A percentile compares a stretch with the other conserved stretches of the same genome.
phyloP scores from a whole-genome alignment of 192 early-diverging fungal genomes.

The Umbelopsis sp. region DNA sequence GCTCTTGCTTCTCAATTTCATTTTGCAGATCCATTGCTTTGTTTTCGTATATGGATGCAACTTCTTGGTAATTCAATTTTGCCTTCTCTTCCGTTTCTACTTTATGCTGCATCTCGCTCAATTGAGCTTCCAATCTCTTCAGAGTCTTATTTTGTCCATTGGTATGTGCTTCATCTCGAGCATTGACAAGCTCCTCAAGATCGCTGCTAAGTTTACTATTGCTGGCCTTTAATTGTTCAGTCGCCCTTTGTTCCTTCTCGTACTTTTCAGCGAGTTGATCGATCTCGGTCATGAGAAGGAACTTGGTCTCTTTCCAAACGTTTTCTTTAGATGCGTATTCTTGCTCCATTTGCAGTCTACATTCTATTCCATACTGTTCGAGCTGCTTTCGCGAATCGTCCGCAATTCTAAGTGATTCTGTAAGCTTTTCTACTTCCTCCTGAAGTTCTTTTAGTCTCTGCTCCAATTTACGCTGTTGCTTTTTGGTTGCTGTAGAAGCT shows the following conservation, averaged over 20 bases:
- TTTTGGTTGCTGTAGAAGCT: background rate
- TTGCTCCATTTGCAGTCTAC: background rate
- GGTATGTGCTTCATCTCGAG: background rate
- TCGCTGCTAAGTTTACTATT: background rate
- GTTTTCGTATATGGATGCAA: background rate
- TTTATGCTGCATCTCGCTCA: background rate
- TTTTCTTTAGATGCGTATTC: background rate
- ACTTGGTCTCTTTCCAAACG: background rate
- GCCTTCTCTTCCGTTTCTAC: background rate
- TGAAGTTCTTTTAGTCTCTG: background rate
- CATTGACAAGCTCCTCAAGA: background rate
- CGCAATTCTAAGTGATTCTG: background rate
- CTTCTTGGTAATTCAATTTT: background rate
- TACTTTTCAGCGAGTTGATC: conserved; percentile 4
- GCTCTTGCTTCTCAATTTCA: background rate
- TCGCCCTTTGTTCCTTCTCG: background rate
- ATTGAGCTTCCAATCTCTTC: background rate
- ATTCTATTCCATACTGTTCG: background rate
- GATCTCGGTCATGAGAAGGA: conserved; percentile 15
- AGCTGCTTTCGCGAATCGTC: background rate
- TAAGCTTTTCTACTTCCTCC: background rate
- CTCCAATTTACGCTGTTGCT: background rate
- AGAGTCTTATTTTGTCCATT: background rate
- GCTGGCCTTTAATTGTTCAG: background rate
- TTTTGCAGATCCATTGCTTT: background rate